These are phyloP conservation scores for Ustilago hordei DNA, from an alignment of 1,284 basidiomycete species.

Conservation along the genomic window DNA sequence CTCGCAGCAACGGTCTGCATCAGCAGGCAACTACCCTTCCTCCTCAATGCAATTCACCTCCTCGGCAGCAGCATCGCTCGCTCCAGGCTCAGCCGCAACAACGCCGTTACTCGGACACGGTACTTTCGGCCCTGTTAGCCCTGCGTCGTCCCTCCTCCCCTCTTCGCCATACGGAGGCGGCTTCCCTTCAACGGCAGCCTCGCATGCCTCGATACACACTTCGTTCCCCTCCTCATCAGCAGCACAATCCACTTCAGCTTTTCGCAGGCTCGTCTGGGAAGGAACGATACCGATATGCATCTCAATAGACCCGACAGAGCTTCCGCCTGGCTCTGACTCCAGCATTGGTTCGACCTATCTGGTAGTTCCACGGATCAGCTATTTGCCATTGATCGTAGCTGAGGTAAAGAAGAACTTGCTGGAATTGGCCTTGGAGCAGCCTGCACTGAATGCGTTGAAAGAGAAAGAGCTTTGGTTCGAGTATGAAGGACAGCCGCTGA, in stretches of 20 bases:
- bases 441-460: conserved; percentile 29
- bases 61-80: conserved; percentile 8
- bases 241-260: conserved; percentile 20
- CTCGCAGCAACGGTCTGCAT: conserved; percentile 42
- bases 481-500: conserved; percentile 54
- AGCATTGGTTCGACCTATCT: conserved; percentile 52
- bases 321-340: conserved; percentile 44
- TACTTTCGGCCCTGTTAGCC: conserved; percentile 17
- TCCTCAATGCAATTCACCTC: conserved; percentile 13
- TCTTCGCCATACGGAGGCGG: conserved; percentile 18
- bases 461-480: conserved; percentile 62
- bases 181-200: conserved; percentile 9
- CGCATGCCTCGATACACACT: conserved; percentile 18
- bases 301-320: conserved; percentile 37
- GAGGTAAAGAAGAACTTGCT: conserved; percentile 54
- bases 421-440: conserved; percentile 47
- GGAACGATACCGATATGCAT: conserved; percentile 58
- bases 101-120: conserved; percentile 29
- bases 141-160: conserved; percentile 15
- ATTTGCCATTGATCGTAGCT: conserved; percentile 56
- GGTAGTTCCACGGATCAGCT: conserved; percentile 54
- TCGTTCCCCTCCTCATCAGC: conserved; percentile 2
- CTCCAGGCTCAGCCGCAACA: conserved; percentile 17
- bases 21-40: conserved; percentile 42
- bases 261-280: conserved; percentile 54